phyloP scores from a whole-genome alignment of 345 rosid genomes.

The Punica granatum region DNA sequence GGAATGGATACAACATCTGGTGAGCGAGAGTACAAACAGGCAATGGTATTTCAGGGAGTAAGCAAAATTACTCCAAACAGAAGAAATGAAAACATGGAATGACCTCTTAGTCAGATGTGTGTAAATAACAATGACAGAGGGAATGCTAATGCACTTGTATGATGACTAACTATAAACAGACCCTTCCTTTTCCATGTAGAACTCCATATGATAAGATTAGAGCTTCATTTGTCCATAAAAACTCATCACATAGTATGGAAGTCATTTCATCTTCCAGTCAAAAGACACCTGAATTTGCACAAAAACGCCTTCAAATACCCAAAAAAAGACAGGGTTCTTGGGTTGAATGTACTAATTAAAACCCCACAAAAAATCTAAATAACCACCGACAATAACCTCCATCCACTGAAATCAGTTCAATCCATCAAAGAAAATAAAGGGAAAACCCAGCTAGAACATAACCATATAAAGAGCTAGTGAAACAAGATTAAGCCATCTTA shows the following conservation, averaged over 20 bases:
- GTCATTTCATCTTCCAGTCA: neutral
- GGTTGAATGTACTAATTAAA: no score
- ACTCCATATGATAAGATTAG: neutral
- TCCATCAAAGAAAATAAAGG: neutral
- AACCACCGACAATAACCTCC: no score
- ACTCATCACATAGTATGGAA: neutral
- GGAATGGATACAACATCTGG: conserved; percentile 6
- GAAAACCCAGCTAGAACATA: neutral
- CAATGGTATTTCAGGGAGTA: neutral
- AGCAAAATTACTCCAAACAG: neutral
- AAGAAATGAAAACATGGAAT: no score
- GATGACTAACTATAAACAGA: no score
- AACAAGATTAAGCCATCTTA: neutral
- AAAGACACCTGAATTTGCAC: neutral
- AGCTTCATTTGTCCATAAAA: neutral
- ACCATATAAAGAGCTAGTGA: neutral
- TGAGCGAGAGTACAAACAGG: neutral
- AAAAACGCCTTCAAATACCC: neutral
- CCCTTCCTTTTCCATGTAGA: neutral
- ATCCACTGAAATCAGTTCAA: neutral
- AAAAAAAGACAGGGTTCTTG: no score
- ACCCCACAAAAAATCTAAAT: no score
- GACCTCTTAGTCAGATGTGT: no score
- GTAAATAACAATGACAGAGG: neutral
- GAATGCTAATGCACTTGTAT: neutral